Evolutionary conservation across 805 yeast genomes (phyloP), one percentile per base, ranked within the genome.

Genomic region (Diddensiella transvaalensis): DNA sequence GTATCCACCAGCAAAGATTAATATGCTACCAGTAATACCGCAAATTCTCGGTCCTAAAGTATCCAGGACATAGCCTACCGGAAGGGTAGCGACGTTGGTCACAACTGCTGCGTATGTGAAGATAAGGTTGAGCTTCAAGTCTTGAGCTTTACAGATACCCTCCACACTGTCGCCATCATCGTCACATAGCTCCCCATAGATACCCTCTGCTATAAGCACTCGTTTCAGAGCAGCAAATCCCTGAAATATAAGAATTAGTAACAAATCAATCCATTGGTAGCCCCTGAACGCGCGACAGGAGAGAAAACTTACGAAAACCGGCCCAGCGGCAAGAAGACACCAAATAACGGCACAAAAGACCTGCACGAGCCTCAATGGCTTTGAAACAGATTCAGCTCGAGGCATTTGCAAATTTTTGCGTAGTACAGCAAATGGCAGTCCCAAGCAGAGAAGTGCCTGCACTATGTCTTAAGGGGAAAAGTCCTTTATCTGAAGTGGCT

Each of bases 211-310:
- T 17, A 88, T 76, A 39, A 91, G 68, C 8, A 90, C 79, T 3
- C 95, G 95, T 62, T 91, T 91, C 47, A 90, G 70, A 2, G 98
- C 97, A 21, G 97, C 96, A 70, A 90, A 90, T 3, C 98, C 38
- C 38, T 35, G 15, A 35, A n/a, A 8, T 35, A 10, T 15, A 17
- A n/a, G n/a, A n/a, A n/a, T n/a, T n/a, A n/a, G n/a, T n/a, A 13
- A 8, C 32, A 26, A 13, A 26, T 26, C 32, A 26, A 26, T 8
- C 32, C 32, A n/a, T n/a, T n/a, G n/a, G n/a, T n/a, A n/a, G n/a
- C 13, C 32, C 32, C 32, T 26, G 11, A 26, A 26, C 32, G 32
- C n/a, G n/a, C n/a, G 13, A 29, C 13, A 29, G 32, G 32, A 29
- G 32, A 13, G 8, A 15, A 8, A 35, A 35, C 38, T 8, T 17